Evolutionary conservation across 306 rosid species (phyloP), one percentile per base, ranked within the genome.

Genomic region (Acacia melanoxylon): DNA sequence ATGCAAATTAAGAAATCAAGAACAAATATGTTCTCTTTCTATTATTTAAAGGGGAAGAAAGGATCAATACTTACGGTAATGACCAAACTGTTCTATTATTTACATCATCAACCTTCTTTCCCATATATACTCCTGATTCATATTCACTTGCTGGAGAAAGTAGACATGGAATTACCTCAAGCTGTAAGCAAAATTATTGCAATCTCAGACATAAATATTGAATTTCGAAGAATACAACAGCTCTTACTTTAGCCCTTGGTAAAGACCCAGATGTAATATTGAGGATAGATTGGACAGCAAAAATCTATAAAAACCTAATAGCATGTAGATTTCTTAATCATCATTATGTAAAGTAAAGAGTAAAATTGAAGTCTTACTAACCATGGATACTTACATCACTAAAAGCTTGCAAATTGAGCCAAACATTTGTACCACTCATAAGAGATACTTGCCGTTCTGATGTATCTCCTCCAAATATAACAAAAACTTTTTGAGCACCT

Each of bases 401-500:
- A 86, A 91, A 95, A 72, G 90, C 89, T 89, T 87, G 98, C 94
- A 95, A 87, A 82, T 95, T 95, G 83, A 95, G 99, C 98, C 99
- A 95, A 35, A 95, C 97, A 86, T 95, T 93, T 89, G 98, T 95
- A 81, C 97, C 99, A 46, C 99, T 93, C 97, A 95, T 95, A 77
- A 95, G 99, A 76, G 99, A 95, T 78, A 95, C 99, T 90, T 95
- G 99, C 67, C 99, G 94, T 89, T 95, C 98, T 71, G 99, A 95
- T 48, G 98, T 91, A 86, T 91, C 87, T 71, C 99, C 99, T 81
- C 99, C 98, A 87, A 95, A 93, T 85, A 95, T 87, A 85, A 95
- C 95, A 89, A 90, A 93, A 83, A 90, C 98, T 84, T 95, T 95
- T 48, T 27, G 83, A 80, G 68, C 76, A 62, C 87, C 89, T 79